Evolutionary conservation across 768 basidiomycete genomes (phyloP).

Genomic region (Lyophyllum semitale): DNA sequence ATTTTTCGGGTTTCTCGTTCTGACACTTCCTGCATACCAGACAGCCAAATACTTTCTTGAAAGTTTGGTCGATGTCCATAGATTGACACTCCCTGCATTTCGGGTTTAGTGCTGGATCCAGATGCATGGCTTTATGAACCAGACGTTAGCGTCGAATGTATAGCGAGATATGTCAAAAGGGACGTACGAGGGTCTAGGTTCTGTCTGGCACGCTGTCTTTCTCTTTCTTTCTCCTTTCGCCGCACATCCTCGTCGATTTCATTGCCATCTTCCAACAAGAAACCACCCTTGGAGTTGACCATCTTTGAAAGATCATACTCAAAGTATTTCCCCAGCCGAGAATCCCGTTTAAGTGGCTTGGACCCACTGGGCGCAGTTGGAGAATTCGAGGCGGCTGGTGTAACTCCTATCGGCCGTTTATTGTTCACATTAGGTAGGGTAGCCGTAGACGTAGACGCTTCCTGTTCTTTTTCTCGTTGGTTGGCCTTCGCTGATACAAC

Average conservation of each 20-base stretch:
- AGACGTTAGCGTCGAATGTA: background rate
- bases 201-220: constrained; percentile 75
- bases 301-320: constrained; percentile 98
- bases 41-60: constrained; percentile 80
- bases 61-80: constrained; percentile 86
- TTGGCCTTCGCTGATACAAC: constrained; percentile 64
- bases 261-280: constrained; percentile 87
- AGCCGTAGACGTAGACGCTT: constrained; percentile 43
- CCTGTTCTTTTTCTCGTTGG: constrained; percentile 67
- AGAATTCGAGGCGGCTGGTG: constrained; percentile 58
- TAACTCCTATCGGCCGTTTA: constrained; percentile 69
- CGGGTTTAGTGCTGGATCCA: constrained; percentile 75
- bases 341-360: constrained; percentile 66
- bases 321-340: constrained; percentile 87
- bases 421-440: constrained; percentile 56
- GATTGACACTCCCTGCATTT: constrained; percentile 86
- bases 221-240: constrained; percentile 79
- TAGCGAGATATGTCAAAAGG: background rate
- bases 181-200: constrained; percentile 72
- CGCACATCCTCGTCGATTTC: constrained; percentile 76
- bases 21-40: constrained; percentile 90
- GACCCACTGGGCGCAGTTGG: constrained; percentile 56
- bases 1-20: constrained; percentile 87
- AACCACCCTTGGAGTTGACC: constrained; percentile 96
- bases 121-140: constrained; percentile 64